Percentiles rank a stretch among this genome's conserved stretches.
phyloP scores from a whole-genome alignment of 345 rosid genomes.

The Abelmoschus esculentus region DNA sequence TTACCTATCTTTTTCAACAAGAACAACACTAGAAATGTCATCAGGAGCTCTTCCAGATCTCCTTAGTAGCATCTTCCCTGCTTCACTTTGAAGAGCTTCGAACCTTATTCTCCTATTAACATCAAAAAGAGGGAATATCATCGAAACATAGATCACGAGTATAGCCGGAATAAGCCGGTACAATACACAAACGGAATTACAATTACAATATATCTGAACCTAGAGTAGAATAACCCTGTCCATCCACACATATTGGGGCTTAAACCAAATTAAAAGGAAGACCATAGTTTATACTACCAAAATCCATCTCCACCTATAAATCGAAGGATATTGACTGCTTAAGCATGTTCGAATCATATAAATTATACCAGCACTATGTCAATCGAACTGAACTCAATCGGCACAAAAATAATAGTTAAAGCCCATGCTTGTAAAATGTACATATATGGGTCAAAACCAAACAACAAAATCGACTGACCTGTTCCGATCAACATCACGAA shows the following conservation, averaged over 20 bases:
- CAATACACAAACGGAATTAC: not conserved
- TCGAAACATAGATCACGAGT: not conserved
- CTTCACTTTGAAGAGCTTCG: constrained; percentile 84
- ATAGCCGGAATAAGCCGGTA: not conserved
- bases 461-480: constrained; percentile 25
- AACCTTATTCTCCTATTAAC: constrained; percentile 62
- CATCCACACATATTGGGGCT: too few relatives aligned
- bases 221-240: too few relatives aligned
- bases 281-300: too few relatives aligned
- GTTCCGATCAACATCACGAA: constrained; percentile 57
- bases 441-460: not conserved
- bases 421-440: not conserved
- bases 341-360: too few relatives aligned
- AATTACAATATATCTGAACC: not conserved
- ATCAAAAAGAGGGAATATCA: not conserved
- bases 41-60: constrained; percentile 93
- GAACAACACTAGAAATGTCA: constrained; percentile 89
- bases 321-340: too few relatives aligned
- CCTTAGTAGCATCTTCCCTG: constrained; percentile 61
- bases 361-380: not conserved
- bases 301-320: too few relatives aligned
- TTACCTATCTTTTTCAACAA: constrained; percentile 72
- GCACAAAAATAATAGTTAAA: too few relatives aligned
- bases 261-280: too few relatives aligned
- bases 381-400: not conserved